Evolutionary conservation across 805 yeast species (phyloP).

Genomic region (Monosporozyma aerobia): DNA sequence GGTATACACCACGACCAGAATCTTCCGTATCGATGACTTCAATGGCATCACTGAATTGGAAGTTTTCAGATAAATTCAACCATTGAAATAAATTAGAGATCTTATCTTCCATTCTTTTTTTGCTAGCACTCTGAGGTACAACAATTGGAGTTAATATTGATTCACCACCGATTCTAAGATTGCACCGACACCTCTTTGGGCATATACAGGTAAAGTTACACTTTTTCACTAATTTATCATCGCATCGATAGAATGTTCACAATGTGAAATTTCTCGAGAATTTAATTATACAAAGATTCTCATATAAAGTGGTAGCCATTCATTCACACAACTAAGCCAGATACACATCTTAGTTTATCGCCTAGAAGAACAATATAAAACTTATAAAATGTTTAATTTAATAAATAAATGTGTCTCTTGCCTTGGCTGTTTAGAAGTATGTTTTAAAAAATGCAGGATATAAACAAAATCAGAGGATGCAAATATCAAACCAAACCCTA

Average conservation of each 20-base stretch:
- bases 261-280: background rate
- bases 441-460: too few species aligned
- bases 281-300: background rate
- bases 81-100: slow-evolving; percentile 24
- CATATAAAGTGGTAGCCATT: too few species aligned
- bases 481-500: too few species aligned
- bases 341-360: too few species aligned
- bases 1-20: slow-evolving; percentile 57
- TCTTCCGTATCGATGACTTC: slow-evolving; percentile 34
- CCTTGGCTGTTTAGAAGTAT: too few species aligned
- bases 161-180: too few species aligned
- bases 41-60: slow-evolving; percentile 34
- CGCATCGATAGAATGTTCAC: background rate
- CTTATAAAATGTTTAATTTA: too few species aligned
- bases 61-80: slow-evolving; percentile 23
- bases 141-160: background rate
- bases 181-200: background rate
- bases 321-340: too few species aligned
- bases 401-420: too few species aligned
- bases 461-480: too few species aligned
- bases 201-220: background rate
- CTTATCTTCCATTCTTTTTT: slow-evolving; percentile 11
- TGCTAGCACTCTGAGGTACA: background rate
- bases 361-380: too few species aligned
- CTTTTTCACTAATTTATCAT: background rate